Percentiles rank a stretch among this genome's conserved stretches.
Evolutionary conservation across 257 asterid genomes (phyloP).

Genomic region (Rubia yunnanensis): DNA sequence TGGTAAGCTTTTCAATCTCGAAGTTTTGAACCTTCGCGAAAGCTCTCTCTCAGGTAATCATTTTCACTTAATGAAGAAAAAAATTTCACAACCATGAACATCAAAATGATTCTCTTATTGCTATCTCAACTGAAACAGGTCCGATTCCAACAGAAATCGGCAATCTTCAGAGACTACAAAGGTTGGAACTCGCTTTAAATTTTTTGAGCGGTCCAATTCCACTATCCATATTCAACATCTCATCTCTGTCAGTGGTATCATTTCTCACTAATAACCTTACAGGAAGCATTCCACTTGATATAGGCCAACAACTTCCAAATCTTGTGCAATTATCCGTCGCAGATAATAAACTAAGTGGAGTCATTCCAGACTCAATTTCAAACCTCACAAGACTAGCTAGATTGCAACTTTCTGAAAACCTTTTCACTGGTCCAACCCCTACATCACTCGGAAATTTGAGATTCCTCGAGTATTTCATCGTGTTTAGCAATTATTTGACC

Average conservation of each 20-base stretch:
- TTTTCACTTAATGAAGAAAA: background rate
- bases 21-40: background rate
- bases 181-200: background rate
- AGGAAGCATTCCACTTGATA: slow-evolving; percentile 3
- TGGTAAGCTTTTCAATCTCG: background rate
- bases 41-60: background rate
- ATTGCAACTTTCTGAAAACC: background rate
- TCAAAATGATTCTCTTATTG: background rate
- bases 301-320: background rate
- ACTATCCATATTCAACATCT: background rate
- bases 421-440: slow-evolving; percentile 2
- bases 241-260: background rate
- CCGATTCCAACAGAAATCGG: background rate
- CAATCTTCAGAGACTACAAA: background rate
- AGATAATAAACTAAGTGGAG: background rate
- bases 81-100: background rate
- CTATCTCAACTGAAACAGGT: background rate
- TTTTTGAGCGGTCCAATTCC: slow-evolving; percentile 1
- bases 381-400: background rate
- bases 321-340: background rate
- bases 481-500: background rate
- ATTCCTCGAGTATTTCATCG: background rate
- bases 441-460: background rate
- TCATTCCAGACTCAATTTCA: background rate
- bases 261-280: slow-evolving; percentile 5